phyloP scores from a whole-genome alignment of 306 rosid genomes.

The Urtica urens region DNA sequence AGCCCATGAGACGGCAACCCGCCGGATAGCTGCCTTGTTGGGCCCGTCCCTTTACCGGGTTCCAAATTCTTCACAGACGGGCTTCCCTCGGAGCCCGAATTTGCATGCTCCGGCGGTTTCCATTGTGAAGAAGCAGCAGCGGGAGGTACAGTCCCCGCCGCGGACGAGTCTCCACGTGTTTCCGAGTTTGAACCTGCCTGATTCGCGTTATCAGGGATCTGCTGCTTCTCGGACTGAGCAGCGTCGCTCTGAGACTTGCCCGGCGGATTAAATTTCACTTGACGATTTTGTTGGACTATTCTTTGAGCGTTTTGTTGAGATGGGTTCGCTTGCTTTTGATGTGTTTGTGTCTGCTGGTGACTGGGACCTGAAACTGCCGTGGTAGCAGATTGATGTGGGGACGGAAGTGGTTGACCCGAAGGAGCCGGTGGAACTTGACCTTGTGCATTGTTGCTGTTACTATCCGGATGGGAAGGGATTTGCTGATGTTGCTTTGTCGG shows the following conservation, averaged over 20 bases:
- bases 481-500: conserved; percentile 55
- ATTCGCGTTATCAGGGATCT: conserved; percentile 31
- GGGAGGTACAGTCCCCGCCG: conserved; percentile 35
- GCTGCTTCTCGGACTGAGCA: conserved; percentile 55
- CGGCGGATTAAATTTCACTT: conserved; percentile 43
- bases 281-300: conserved; percentile 49
- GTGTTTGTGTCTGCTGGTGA: conserved; percentile 43
- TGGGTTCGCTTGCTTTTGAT: conserved; percentile 54
- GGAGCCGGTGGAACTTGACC: conserved; percentile 44
- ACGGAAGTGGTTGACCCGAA: conserved; percentile 38
- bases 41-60: conserved; percentile 48
- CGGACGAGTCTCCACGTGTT: conserved; percentile 40
- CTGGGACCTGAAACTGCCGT: conserved; percentile 31
- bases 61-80: conserved; percentile 44
- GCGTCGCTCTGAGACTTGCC: conserved; percentile 46
- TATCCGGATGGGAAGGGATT: conserved; percentile 54
- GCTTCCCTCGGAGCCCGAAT: conserved; percentile 41
- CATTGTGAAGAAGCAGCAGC: conserved; percentile 43
- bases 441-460: conserved; percentile 20
- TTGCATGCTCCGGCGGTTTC: conserved; percentile 60
- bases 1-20: conserved; percentile 56
- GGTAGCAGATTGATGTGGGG: conserved; percentile 41
- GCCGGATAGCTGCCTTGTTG: conserved; percentile 51
- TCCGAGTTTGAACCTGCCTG: conserved; percentile 37
- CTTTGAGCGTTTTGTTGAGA: conserved; percentile 52